phyloP scores from a whole-genome alignment of 1,139 yeast species.

The Diutina mesorugosa region DNA sequence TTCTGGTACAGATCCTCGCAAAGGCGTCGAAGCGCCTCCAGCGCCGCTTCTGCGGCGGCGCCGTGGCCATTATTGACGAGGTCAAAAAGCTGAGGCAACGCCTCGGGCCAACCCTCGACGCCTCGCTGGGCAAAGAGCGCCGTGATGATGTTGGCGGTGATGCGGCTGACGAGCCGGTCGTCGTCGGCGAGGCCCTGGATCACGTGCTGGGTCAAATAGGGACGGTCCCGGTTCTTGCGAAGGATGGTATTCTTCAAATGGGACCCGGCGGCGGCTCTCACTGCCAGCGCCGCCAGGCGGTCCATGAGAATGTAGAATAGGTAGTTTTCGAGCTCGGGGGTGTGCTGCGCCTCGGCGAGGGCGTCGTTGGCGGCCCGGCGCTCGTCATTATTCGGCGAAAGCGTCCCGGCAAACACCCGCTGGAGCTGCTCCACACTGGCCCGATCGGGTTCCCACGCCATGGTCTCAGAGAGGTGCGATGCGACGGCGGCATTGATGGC shows the following conservation, averaged over 20 bases:
- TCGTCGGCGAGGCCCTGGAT: constrained; percentile 55
- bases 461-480: neutral
- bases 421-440: constrained; percentile 50
- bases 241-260: constrained; percentile 64
- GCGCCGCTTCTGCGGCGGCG: constrained; percentile 45
- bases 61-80: constrained; percentile 23
- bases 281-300: constrained; percentile 37
- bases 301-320: constrained; percentile 55
- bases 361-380: constrained; percentile 57
- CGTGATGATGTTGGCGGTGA: constrained; percentile 85
- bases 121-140: constrained; percentile 68
- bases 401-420: constrained; percentile 50
- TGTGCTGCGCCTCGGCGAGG: constrained; percentile 49
- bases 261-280: constrained; percentile 84
- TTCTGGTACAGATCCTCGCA: constrained; percentile 68
- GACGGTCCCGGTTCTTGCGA: constrained; percentile 24
- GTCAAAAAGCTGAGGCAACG: constrained; percentile 54
- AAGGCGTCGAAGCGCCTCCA: constrained; percentile 71
- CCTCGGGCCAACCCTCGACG: constrained; percentile 59
- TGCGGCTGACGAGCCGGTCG: constrained; percentile 59
- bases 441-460: constrained; percentile 48
- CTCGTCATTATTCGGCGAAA: constrained; percentile 41
- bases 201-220: constrained; percentile 49
- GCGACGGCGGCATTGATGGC: neutral
- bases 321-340: constrained; percentile 72